Conservation (phyloP, 192 early-diverging fungal species). For the Linnemannia elongata region DNA sequence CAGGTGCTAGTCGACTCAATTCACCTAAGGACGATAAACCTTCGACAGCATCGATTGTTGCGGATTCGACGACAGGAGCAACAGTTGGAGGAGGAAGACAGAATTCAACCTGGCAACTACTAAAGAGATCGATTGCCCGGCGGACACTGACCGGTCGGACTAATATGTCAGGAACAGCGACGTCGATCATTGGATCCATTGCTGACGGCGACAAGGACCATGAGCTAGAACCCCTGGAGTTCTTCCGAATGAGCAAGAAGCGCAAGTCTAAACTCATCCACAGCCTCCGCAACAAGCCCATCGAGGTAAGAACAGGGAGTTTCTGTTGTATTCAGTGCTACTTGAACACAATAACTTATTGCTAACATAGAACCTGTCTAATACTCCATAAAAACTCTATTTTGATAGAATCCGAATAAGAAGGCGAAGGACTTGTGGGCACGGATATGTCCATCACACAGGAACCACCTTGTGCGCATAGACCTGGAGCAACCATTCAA, state of each 20-base stretch:
- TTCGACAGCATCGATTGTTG: conserved; percentile 12
- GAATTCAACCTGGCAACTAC: conserved; percentile 14
- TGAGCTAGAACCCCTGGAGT: conserved; percentile 35
- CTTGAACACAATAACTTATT: background rate
- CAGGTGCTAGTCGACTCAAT: conserved; percentile 15
- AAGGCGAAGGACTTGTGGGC: conserved; percentile 45
- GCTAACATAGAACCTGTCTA: background rate
- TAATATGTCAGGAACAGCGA: background rate
- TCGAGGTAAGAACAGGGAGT: conserved; percentile 18
- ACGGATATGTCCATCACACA: conserved; percentile 36
- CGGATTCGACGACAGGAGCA: background rate
- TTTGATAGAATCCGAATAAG: conserved; percentile 41
- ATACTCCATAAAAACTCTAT: background rate
- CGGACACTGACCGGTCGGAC: background rate
- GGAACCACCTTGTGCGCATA: conserved; percentile 27
- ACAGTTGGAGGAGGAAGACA: background rate
- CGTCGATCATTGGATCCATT: conserved; percentile 22
- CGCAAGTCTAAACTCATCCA: conserved; percentile 32
- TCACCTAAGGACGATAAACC: conserved; percentile 35
- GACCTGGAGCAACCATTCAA: conserved; percentile 42
- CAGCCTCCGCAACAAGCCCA: conserved; percentile 46
- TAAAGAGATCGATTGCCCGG: conserved; percentile 19
- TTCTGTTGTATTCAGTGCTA: background rate
- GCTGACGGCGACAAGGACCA: conserved; percentile 26
- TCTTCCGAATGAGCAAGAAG: conserved; percentile 38